Base-by-base conservation (phyloP, 1,284 basidiomycete species). In the Boletus smithii region DNA sequence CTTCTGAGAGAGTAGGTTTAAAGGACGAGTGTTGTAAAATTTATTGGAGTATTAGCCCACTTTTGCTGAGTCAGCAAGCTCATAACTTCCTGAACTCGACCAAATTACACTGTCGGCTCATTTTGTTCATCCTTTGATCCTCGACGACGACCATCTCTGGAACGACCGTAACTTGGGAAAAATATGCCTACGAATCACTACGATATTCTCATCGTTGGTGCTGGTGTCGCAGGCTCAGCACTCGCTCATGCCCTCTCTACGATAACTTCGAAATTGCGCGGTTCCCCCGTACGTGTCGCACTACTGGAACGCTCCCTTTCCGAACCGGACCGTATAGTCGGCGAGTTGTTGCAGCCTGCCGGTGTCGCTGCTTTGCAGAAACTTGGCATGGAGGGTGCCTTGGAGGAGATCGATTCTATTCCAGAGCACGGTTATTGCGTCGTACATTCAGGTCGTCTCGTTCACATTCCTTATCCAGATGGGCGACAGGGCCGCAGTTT, bases 261-360 rank as follows among this genome's bases (percentile, higher is more conserved):
- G 14, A 53, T 66, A 46, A 60, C 65, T 4, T 65, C 67, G 0
- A 59, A 74, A 35, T 62, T 70, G 8, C 75, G 78, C 46, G 46
- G 68, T 17, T 72, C 73, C 44, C 84, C 85, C 2, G 76, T 94
- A 26, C 81, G 80, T n/a, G 83, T 95, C 52, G 84, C 85, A 17
- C 71, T 95, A 3, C 72, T 97, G 51, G 92, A 97, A 69, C 81
- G 94, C 38, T 95, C 95, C 32, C 77, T 98, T 10, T 76, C 85
- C 0, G 88, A 95, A 67, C 95, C 97, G 0, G 93, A 98, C 75
- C 81, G 95, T 20, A 98, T 99, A 58, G 95, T 99, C 31, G 95
- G 97, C 30, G 97, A 99, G 69, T 82, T 99, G 1, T 74, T 99
- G 17, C 95, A 99, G 63, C 97, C 97, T 0, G 95, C 90, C 1